Evolutionary conservation across 371 early-diverging fungal genomes (phyloP).

Genomic region (Rozella allomycis): DNA sequence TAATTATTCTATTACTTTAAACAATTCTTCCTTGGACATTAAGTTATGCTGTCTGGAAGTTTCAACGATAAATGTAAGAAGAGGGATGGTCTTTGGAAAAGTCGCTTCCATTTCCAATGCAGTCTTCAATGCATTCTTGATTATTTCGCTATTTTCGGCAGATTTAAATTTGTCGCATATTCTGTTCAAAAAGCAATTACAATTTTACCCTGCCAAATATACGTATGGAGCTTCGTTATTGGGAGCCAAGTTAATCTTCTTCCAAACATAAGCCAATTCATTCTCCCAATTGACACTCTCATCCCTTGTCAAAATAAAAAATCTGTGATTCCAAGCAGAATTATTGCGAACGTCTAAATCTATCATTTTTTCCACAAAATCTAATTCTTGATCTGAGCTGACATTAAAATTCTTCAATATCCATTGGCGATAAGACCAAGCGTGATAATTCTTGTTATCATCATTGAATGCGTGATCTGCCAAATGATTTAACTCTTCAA

Average conservation of each 20-base stretch:
- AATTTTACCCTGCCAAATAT: slow-evolving; percentile 42
- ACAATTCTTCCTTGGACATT: too few species aligned
- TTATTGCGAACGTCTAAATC: slow-evolving; percentile 76
- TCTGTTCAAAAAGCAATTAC: background rate
- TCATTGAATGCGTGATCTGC: slow-evolving; percentile 39
- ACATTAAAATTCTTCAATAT: slow-evolving; percentile 45
- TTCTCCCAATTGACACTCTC: slow-evolving; percentile 15
- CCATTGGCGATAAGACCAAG: slow-evolving; percentile 84
- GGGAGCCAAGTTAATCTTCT: slow-evolving; percentile 50
- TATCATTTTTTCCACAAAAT: slow-evolving; percentile 40
- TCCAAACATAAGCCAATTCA: slow-evolving; percentile 26
- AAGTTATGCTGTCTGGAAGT: too few species aligned
- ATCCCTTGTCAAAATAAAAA: slow-evolving; percentile 30
- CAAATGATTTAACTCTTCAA: too few species aligned
- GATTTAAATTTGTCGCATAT: too few species aligned
- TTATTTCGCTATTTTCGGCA: too few species aligned
- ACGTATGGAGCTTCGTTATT: slow-evolving; percentile 77
- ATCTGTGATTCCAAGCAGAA: slow-evolving; percentile 92
- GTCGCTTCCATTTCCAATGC: too few species aligned
- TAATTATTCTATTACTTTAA: too few species aligned
- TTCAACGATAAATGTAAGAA: too few species aligned
- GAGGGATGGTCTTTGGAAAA: too few species aligned
- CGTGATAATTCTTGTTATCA: slow-evolving; percentile 94
- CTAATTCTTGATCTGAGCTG: slow-evolving; percentile 48
- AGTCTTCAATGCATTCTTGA: too few species aligned